phyloP scores from a whole-genome alignment of 768 basidiomycete species.

The Amanita molliuscula region DNA sequence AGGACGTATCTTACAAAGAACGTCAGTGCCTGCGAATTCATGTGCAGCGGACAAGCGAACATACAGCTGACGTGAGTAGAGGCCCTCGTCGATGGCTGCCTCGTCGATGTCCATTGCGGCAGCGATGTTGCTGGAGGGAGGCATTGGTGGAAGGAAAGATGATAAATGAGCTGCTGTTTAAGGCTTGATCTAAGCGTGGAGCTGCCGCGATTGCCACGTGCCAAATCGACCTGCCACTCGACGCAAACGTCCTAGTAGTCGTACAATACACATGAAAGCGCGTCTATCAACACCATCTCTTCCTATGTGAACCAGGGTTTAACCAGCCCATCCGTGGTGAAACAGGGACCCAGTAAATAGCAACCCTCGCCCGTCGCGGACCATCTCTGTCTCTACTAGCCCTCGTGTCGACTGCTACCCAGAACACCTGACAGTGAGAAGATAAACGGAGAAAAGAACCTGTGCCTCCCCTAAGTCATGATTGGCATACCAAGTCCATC shows the following conservation, averaged over 20 bases:
- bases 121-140: conserved; percentile 26
- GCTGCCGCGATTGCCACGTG: conserved; percentile 9
- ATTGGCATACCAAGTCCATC: neutral
- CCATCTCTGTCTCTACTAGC: neutral
- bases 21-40: conserved; percentile 9
- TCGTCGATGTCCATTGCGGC: conserved; percentile 79
- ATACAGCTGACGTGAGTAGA: conserved; percentile 90
- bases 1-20: conserved; percentile 66
- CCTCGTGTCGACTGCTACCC: neutral
- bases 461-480: neutral
- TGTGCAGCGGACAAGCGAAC: conserved; percentile 18
- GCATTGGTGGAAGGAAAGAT: conserved; percentile 19
- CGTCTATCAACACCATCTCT: neutral
- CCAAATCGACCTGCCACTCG: neutral
- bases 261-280: neutral
- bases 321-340: neutral
- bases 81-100: conserved; percentile 82
- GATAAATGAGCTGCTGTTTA: conserved; percentile 6
- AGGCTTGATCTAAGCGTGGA: conserved; percentile 8
- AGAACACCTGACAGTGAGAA: neutral
- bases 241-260: no score
- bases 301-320: neutral
- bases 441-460: neutral
- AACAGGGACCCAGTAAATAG: neutral
- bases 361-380: neutral